Evolutionary conservation across 2,329 filamentous ascomycete genomes (phyloP), one percentile per base, ranked within the genome.

Genomic region (Nemania sp.): DNA sequence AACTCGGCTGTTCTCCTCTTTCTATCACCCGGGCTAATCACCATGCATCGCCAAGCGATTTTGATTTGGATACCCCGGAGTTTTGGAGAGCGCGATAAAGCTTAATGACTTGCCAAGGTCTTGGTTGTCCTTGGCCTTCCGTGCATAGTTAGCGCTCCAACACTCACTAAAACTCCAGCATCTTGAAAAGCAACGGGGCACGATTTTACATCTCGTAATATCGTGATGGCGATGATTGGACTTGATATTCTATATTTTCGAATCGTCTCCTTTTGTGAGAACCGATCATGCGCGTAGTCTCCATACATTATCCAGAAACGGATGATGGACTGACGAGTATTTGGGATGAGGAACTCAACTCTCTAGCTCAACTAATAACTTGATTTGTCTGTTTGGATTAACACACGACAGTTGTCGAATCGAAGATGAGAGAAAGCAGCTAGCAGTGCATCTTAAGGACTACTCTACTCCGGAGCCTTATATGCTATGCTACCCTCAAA

Each of bases 1-100:
- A 59, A 59, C 57, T 47, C 52, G 58, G 55, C 59, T 59, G 56
- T 57, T 54, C 25, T 56, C 15, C 10, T 57, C 17, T 46, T 54
- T 57, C 55, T 59, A 54, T 48, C n/a, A 32, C 15, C 60, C 63
- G 60, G 57, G 43, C 60, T 63, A 63, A 63, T 63, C 63, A 63
- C 12, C 56, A 55, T 3, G 32, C 20, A 12, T 2, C 48, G 63
- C 63, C 63, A 65, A 65, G 63, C 39, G 50, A 7, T 32, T 57
- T 54, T 35, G 42, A 43, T 17, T 51, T 35, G 49, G 21, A 42
- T 29, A 58, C 42, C 45, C 60, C 51, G 34, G 54, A 11, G 39
- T 43, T 29, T 54, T 49, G 51, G 39, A 56, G 39, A 53, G 46
- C 46, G 58, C 54, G 54, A 60, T 60, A 56, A 58, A 60, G 55